Conservation (phyloP, 129 eudicot genomes). For the Chrysanthemum makinoi region DNA sequence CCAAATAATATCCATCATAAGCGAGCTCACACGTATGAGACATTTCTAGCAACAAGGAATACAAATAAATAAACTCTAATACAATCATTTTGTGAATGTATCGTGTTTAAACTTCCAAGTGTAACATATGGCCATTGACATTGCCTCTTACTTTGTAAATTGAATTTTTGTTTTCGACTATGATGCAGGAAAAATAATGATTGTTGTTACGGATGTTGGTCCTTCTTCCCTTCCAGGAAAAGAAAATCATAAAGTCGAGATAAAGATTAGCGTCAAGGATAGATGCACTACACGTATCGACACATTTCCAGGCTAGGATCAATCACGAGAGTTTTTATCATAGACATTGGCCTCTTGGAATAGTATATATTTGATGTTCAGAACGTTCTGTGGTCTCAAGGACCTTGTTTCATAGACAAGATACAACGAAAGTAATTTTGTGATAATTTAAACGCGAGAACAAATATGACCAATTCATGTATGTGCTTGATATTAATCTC, state of each 20-base stretch:
- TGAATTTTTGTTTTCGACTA: background rate
- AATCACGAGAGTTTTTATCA: conserved; percentile 2
- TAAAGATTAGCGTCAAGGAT: background rate
- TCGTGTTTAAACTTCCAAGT: too few species aligned
- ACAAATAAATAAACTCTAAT: background rate
- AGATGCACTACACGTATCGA: background rate
- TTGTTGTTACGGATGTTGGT: conserved; percentile 39
- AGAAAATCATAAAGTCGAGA: conserved; percentile 31
- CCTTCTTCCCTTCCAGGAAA: conserved; percentile 34
- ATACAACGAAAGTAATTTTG: too few species aligned
- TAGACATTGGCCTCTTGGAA: background rate
- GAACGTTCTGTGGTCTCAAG: background rate
- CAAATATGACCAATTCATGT: too few species aligned
- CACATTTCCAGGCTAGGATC: background rate
- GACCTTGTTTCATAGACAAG: too few species aligned
- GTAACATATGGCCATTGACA: background rate
- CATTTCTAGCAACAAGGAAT: too few species aligned
- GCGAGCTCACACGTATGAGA: conserved; percentile 18
- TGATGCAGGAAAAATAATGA: conserved; percentile 43
- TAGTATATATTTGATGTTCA: conserved; percentile 5
- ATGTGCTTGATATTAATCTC: too few species aligned
- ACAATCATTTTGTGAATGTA: background rate
- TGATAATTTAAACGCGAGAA: too few species aligned
- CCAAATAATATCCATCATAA: too few species aligned
- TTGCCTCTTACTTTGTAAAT: background rate